A percentile compares a stretch with the other conserved stretches of the same genome.
Conservation (phyloP, 2,329 filamentous ascomycete genomes). For the Claviceps africana region DNA sequence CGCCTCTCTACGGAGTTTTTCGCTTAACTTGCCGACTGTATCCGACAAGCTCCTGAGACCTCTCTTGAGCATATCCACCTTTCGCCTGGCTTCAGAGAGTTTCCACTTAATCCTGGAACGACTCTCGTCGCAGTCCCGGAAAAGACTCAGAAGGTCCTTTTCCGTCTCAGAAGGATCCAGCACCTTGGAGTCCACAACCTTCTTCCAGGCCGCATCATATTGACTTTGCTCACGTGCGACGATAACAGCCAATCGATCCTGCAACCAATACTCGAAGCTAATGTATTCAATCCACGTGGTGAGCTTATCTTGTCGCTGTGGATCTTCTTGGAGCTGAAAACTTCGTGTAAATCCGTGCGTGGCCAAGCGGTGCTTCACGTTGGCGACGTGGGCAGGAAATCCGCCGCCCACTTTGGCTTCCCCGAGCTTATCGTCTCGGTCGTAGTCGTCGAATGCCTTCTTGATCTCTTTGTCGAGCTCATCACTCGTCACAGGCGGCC, state of each 20-base stretch:
- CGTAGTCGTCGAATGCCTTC: not conserved
- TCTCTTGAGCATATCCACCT: too few species aligned
- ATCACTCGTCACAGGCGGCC: not conserved
- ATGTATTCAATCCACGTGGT: slow-evolving; percentile 25
- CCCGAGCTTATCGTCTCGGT: not conserved
- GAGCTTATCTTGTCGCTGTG: slow-evolving; percentile 15
- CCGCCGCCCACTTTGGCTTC: slow-evolving; percentile 4
- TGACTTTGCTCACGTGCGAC: too few species aligned
- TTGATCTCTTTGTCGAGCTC: not conserved
- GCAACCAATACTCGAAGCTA: slow-evolving; percentile 12
- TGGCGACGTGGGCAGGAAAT: slow-evolving; percentile 12
- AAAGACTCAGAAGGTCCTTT: too few species aligned
- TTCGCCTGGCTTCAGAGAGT: too few species aligned
- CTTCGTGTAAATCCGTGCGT: slow-evolving; percentile 14
- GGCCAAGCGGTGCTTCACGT: slow-evolving; percentile 12
- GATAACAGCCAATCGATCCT: slow-evolving; percentile 5
- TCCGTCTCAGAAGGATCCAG: not conserved
- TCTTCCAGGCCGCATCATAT: not conserved
- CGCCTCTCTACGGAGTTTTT: too few species aligned
- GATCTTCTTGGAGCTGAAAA: slow-evolving; percentile 17
- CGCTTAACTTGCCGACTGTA: too few species aligned
- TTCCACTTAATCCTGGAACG: too few species aligned
- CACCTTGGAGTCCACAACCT: not conserved
- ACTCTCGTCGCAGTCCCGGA: too few species aligned
- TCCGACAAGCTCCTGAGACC: too few species aligned